Evolutionary conservation across 176 grass and related monocot species (phyloP).

Genomic region (Ananas comosus): DNA sequence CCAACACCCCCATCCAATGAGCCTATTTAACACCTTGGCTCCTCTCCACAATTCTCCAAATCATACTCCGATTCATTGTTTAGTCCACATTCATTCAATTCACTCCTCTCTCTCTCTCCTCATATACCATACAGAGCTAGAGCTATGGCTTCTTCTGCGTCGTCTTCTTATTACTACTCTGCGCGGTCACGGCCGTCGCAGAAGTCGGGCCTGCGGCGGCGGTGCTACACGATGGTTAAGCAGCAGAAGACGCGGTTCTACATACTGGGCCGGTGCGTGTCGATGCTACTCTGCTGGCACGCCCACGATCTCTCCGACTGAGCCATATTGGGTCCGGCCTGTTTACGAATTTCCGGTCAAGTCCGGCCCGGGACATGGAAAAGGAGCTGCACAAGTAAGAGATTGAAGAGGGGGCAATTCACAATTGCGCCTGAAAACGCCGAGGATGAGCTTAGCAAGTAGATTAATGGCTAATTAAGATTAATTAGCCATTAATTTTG

Average conservation of each 20-base stretch:
- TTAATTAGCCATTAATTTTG: too few species aligned
- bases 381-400: too few species aligned
- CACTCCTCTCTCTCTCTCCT: not conserved
- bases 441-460: too few species aligned
- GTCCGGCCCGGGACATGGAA: too few species aligned
- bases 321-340: not conserved
- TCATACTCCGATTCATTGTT: not conserved
- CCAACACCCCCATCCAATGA: not conserved
- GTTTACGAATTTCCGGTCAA: too few species aligned
- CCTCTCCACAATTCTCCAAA: not conserved
- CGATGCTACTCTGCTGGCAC: constrained; percentile 84
- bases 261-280: constrained; percentile 64
- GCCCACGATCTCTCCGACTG: constrained; percentile 48
- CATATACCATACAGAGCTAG: not conserved
- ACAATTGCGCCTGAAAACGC: too few species aligned
- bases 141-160: not conserved
- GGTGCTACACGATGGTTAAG: constrained; percentile 65
- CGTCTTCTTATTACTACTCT: not conserved
- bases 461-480: too few species aligned
- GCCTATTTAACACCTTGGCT: not conserved
- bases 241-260: constrained; percentile 82
- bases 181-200: constrained; percentile 11
- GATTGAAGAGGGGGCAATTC: too few species aligned
- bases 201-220: constrained; percentile 12
- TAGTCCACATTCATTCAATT: not conserved